Percentiles rank a stretch among this genome's conserved stretches.
Conservation (phyloP, 1,139 yeast genomes). For the Nakaseomyces delphensis region DNA sequence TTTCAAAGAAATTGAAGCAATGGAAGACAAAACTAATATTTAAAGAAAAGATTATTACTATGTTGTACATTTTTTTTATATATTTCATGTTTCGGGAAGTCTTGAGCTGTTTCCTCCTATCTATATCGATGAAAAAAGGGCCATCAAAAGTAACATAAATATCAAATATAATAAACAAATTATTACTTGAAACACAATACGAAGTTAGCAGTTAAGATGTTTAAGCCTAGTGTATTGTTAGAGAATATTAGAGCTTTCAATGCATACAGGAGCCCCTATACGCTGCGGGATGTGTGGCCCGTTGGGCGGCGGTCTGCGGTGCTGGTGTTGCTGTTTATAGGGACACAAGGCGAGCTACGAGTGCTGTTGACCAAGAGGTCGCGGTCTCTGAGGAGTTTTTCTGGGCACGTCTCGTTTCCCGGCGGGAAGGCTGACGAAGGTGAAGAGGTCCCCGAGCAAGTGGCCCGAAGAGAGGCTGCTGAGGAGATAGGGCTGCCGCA, state of each 20-base stretch:
- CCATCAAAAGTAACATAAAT: too few species aligned
- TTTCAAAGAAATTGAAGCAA: too few species aligned
- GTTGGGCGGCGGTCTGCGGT: conserved; percentile 60
- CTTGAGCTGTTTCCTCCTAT: too few species aligned
- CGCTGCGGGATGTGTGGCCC: conserved; percentile 32
- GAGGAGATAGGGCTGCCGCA: conserved; percentile 77
- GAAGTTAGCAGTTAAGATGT: background rate
- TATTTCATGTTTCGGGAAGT: background rate
- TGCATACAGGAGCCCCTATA: background rate
- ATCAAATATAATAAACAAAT: too few species aligned
- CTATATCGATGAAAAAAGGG: too few species aligned
- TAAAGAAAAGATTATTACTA: too few species aligned
- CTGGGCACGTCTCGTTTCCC: conserved; percentile 84
- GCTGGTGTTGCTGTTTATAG: conserved; percentile 60
- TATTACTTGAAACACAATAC: background rate
- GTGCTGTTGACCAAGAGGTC: conserved; percentile 74
- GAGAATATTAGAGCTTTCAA: conserved; percentile 2
- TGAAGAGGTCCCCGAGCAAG: conserved; percentile 57
- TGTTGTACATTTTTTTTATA: too few species aligned
- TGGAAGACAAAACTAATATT: too few species aligned
- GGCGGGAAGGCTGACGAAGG: conserved; percentile 77
- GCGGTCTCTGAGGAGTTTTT: conserved; percentile 56
- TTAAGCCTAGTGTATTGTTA: background rate
- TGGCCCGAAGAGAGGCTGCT: conserved; percentile 71
- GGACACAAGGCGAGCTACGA: conserved; percentile 61